Evolutionary conservation across 495 filamentous ascomycete genomes (phyloP), one percentile per base, ranked within the genome.

Genomic region (Clavariopsis aquatica): DNA sequence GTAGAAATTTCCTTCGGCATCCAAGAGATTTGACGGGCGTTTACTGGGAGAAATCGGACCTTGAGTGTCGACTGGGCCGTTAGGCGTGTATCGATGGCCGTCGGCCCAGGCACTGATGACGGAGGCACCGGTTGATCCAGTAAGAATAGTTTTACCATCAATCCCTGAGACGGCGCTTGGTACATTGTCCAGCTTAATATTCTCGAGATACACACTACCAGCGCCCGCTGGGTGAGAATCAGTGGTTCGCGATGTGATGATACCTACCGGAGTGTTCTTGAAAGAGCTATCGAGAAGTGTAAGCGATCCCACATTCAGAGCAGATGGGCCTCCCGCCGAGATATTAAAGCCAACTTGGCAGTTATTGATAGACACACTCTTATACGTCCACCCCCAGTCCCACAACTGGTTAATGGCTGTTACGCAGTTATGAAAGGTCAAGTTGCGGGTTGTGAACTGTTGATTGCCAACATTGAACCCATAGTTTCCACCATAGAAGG

Each of bases 371-470:
- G 41, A 62, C 20, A 75, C 58, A 29, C 76, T 77, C 49, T 80
- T 76, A 60, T 82, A 85, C 1, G 80, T 82, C 83, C 81, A 84
- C 27, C 82, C 80, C 83, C 83, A 85, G 62, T 81, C 62, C 81
- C 80, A 84, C 2, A 87, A 82, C 51, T 85, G 84, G 24, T 79
- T 81, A 52, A 86, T 85, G 38, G 81, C 81, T 28, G 85, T 86
- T 3, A 82, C 83, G 12, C 84, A 78, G 34, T 87, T 80, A 66
- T 81, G 80, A 73, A 93, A 89, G 12, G 75, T 80, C 22, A 94
- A 34, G 72, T 92, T 90, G 28, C 87, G 81, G 80, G 88, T 89
- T 0, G 90, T 92, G 60, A 87, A 94, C 72, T 93, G 90, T 75
- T 93, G 90, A 69, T 90, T 92, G 17, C 89, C 89, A 60, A 91